phyloP scores from a whole-genome alignment of 805 yeast species.

The Lachancea dasiensis region DNA sequence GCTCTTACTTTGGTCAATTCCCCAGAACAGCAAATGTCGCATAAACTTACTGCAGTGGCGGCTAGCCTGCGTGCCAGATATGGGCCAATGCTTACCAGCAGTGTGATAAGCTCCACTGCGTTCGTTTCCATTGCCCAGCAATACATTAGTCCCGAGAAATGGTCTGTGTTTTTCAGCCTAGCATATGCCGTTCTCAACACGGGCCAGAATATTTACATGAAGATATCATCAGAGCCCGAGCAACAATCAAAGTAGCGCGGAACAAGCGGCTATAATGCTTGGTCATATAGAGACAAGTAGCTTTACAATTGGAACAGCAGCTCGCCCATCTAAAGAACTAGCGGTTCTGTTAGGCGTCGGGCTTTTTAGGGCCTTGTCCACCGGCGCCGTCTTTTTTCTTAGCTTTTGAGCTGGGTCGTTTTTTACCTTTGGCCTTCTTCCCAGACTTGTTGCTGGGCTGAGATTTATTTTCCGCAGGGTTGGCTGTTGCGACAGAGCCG shows the following conservation, averaged over 20 bases:
- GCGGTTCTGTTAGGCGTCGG: not conserved
- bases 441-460: not conserved
- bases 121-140: slow-evolving; percentile 21
- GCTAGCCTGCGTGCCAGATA: slow-evolving; percentile 9
- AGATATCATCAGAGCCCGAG: slow-evolving; percentile 3
- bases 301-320: too few relatives aligned
- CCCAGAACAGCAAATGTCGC: not conserved
- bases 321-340: too few relatives aligned
- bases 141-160: slow-evolving; percentile 18
- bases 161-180: slow-evolving; percentile 24
- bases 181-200: slow-evolving; percentile 21
- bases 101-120: slow-evolving; percentile 18
- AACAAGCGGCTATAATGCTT: not conserved
- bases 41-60: slow-evolving; percentile 7
- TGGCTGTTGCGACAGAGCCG: not conserved
- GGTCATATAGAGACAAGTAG: not conserved
- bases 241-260: too few relatives aligned
- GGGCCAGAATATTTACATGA: slow-evolving; percentile 22
- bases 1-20: slow-evolving; percentile 17
- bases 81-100: slow-evolving; percentile 16
- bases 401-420: not conserved
- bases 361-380: not conserved
- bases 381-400: slow-evolving; percentile 1
- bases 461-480: not conserved
- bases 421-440: not conserved